Conservation (phyloP, 306 rosid species). For the Fragaria ananassa region DNA sequence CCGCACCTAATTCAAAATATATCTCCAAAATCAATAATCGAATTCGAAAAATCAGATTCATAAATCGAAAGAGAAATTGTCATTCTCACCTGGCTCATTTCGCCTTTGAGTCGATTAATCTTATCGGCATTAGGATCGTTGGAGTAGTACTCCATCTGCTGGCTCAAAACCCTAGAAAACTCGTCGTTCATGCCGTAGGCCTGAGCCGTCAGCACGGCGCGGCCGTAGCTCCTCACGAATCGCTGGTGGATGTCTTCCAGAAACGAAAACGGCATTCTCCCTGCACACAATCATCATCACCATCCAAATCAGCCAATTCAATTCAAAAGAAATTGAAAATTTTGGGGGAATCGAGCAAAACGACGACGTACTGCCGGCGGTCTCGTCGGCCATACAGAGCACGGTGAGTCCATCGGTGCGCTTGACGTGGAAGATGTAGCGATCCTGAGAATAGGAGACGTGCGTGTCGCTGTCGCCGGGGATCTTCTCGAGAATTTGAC, state of each 20-base stretch:
- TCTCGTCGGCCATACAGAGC: slow-evolving; percentile 97
- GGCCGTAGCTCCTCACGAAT: slow-evolving; percentile 85
- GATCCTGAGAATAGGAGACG: slow-evolving; percentile 93
- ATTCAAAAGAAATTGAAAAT: not conserved
- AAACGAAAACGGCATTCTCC: slow-evolving; percentile 91
- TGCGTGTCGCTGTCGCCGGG: slow-evolving; percentile 73
- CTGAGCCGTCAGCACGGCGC: slow-evolving; percentile 75
- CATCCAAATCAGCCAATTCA: not conserved
- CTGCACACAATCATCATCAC: slow-evolving; percentile 30
- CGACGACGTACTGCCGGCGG: slow-evolving; percentile 64
- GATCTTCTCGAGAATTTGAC: slow-evolving; percentile 79
- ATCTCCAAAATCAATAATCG: not conserved
- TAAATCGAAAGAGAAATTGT: not conserved
- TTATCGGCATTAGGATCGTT: slow-evolving; percentile 96
- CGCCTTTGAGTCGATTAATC: slow-evolving; percentile 90
- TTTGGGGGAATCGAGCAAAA: not conserved
- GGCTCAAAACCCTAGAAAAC: slow-evolving; percentile 87
- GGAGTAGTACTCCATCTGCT: slow-evolving; percentile 85
- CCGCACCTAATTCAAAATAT: slow-evolving; percentile 54
- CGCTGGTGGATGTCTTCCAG: slow-evolving; percentile 92
- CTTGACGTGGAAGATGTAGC: slow-evolving; percentile 81
- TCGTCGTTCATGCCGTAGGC: slow-evolving; percentile 96
- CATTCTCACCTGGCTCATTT: slow-evolving; percentile 86
- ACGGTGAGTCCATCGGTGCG: slow-evolving; percentile 99
- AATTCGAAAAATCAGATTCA: not conserved